These are phyloP conservation scores for Vishniacozyma victoriae DNA, from an alignment of 768 basidiomycete species.

Conservation along the genomic window DNA sequence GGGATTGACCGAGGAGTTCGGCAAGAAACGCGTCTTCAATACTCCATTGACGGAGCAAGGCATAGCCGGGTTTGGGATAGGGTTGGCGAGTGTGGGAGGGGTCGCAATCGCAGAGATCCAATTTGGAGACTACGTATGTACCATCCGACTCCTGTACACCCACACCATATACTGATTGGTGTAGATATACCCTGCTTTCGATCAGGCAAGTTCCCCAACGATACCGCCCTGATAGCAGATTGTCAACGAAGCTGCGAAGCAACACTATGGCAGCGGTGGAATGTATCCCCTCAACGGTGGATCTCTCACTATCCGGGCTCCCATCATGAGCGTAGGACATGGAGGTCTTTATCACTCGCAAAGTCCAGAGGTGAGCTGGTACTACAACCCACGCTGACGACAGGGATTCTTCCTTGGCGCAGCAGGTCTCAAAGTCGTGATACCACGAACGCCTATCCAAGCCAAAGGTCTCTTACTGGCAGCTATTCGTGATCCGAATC, in stretches of 20 bases:
- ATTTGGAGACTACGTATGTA: constrained; percentile 45
- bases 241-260: constrained; percentile 92
- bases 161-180: background rate
- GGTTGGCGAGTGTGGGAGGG: constrained; percentile 85
- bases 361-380: constrained; percentile 60
- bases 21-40: constrained; percentile 88
- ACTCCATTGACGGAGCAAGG: constrained; percentile 69
- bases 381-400: background rate
- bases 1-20: constrained; percentile 90
- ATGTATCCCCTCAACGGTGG: constrained; percentile 48
- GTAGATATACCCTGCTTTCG: constrained; percentile 86
- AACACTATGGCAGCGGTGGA: constrained; percentile 81
- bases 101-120: constrained; percentile 87
- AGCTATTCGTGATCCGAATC: constrained; percentile 86
- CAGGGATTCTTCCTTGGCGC: constrained; percentile 79
- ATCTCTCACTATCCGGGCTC: constrained; percentile 71
- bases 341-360: constrained; percentile 92
- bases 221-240: constrained; percentile 51
- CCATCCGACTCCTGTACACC: too few relatives aligned
- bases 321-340: constrained; percentile 86
- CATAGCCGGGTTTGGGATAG: constrained; percentile 90
- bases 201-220: constrained; percentile 59
- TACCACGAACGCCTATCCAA: constrained; percentile 88
- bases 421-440: constrained; percentile 87
- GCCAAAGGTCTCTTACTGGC: constrained; percentile 86